Base-by-base conservation (phyloP, 176 grass and related monocot genomes). In the Elaeis guineensis region DNA sequence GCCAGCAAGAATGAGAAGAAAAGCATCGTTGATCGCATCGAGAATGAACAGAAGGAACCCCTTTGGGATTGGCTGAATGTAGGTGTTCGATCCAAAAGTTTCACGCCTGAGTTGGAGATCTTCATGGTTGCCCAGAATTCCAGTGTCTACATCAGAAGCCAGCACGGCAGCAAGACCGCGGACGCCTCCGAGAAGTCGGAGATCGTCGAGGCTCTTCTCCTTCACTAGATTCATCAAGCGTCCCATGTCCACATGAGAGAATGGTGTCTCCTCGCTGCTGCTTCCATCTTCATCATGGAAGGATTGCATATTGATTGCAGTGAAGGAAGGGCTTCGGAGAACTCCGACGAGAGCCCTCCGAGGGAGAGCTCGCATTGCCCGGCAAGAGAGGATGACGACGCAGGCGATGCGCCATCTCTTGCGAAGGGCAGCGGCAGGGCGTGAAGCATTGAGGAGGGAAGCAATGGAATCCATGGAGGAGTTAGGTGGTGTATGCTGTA, bases 381-480 rank as follows among this genome's bases (percentile, higher is more conserved):
- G 51, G 52, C 26, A 68, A 19, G 52, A 68, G 26, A 11, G 52
- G 29, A 68, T 68, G 26, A 56, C 55, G 52, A n/a, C 18, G 28
- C 35, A 68, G 65, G 65, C 52, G 4, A 68, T 25, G 52, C 65
- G 65, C 65, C 65, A 68, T 23, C 65, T 17, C 52, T 16, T 55
- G 26, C 16, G 17, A 3, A 52, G 52, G 26, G 3, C 0, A 51
- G 65, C 19, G 3, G 7, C 3, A 17, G 50, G 52, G 11, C 26
- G 65, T 11, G 26, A 5, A 2, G 3, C n/a, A 4, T 21, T 32
- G 19, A 68, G 24, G 25, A 21, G 22, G 4, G 61, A 8, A 44
- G 35, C 35, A 12, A 44, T 44, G 35, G 35, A 14, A 12, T 44
- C 35, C 35, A 44, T 44, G 35, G 11, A 44, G 32, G 32, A 2